phyloP scores from a whole-genome alignment of 176 grass and related monocot species.

The Cenchrus fungigraminus region DNA sequence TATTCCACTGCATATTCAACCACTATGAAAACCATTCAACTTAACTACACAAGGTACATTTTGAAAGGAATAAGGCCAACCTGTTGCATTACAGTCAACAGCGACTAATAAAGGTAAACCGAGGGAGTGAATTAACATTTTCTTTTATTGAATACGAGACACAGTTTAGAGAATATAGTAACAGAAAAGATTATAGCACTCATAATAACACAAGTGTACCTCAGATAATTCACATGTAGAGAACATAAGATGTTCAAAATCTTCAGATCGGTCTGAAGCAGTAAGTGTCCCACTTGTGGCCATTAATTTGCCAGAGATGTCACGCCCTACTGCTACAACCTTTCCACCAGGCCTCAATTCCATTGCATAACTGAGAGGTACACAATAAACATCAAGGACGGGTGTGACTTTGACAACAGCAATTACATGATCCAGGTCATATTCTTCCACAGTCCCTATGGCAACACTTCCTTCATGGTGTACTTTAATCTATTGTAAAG shows the following conservation, averaged over 20 bases:
- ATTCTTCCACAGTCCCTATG: conserved; percentile 9
- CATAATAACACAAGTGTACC: conserved; percentile 16
- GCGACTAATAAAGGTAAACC: neutral
- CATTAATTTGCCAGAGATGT: too few species aligned
- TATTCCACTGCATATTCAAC: neutral
- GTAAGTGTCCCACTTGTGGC: too few species aligned
- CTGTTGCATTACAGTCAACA: neutral
- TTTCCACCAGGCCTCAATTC: neutral
- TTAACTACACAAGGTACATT: too few species aligned
- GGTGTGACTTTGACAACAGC: conserved; percentile 20
- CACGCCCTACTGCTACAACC: too few species aligned
- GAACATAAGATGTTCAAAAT: neutral
- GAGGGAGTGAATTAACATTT: neutral
- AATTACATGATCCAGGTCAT: neutral
- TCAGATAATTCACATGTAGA: conserved; percentile 13
- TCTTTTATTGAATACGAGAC: neutral
- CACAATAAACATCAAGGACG: neutral
- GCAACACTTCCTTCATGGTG: neutral
- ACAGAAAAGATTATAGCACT: neutral
- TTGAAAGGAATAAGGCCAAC: neutral
- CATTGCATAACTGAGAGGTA: neutral
- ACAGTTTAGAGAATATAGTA: neutral
- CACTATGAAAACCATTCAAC: neutral
- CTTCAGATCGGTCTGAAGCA: neutral
- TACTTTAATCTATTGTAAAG: conserved; percentile 1